Percentiles rank a stretch among this genome's conserved stretches.
Evolutionary conservation across 2,329 filamentous ascomycete species (phyloP).

Genomic region (Colletotrichum liriopes): DNA sequence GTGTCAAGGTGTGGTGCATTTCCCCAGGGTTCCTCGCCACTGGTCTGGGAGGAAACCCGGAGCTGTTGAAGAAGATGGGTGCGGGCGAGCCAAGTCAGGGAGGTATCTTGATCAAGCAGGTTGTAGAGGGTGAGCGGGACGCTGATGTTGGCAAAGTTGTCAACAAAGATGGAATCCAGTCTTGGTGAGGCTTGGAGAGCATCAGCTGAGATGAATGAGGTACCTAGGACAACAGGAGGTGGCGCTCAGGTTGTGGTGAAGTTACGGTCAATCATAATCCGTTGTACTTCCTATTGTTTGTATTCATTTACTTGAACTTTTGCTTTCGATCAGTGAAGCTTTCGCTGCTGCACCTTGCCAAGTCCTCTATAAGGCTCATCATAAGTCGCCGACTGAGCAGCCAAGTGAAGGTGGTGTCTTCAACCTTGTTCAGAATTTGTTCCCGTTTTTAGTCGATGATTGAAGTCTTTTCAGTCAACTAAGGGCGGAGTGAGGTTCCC

Average conservation of each 20-base stretch:
- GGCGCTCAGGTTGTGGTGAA: no score
- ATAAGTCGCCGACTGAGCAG: no score
- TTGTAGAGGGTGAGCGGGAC: constrained; percentile 61
- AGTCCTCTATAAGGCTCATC: no score
- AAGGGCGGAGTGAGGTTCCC: no score
- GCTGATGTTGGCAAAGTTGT: constrained; percentile 58
- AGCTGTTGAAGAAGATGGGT: constrained; percentile 52
- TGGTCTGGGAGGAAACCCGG: constrained; percentile 54
- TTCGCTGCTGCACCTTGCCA: no score
- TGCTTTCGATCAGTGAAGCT: no score
- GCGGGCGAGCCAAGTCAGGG: constrained; percentile 54
- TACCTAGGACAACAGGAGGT: neutral
- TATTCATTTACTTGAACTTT: no score
- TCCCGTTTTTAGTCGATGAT: no score
- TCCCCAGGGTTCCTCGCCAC: constrained; percentile 66
- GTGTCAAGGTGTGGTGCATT: constrained; percentile 65
- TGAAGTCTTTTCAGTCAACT: no score
- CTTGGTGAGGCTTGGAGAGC: constrained; percentile 47
- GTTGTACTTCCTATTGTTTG: neutral
- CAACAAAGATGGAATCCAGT: constrained; percentile 48
- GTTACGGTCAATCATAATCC: neutral
- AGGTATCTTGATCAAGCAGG: constrained; percentile 55
- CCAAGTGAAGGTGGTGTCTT: no score
- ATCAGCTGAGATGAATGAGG: neutral
- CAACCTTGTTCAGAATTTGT: no score